Base-by-base conservation (phyloP, 2,329 filamentous ascomycete species). In the Arthrobotrys megalospora region DNA sequence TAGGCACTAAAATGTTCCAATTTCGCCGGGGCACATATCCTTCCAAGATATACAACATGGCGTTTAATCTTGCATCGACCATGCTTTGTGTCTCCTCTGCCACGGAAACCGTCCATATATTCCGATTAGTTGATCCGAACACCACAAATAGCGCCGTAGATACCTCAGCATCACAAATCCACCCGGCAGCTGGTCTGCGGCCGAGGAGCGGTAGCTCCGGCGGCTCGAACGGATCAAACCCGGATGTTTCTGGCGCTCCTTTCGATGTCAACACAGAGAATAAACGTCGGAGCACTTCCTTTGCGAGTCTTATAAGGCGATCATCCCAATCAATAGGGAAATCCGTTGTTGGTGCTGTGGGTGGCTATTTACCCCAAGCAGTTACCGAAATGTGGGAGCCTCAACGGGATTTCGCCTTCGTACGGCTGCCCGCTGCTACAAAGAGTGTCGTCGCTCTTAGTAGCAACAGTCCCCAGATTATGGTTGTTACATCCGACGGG, bases 331-430 rank as follows among this genome's bases (percentile, higher is more conserved):
- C 95, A 72, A 95, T 98, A 84, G 92, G 94, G 45, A 94, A 92
- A 79, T 92, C 92, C 24, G 91, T 99, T 76, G 95, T 93, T 16
- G 93, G 93, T 4, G 93, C 93, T 6, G 91, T 97, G 36, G 94
- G 94, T 3, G 94, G 93, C 0, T 99, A 99, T 83, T 87, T 99
- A 1, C 96, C 96, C 0, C 92, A 92, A 82, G 95, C 94, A 0
- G 94, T 99, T 3, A 95, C 95, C 0, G 95, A 98, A 85, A 97
- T 98, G 88, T 98, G 94, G 94, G 96, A 99, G 82, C 96, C 96
- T 0, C 87, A 92, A 76, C 90, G 96, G 68, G 96, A 99, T 84
- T 99, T 99, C 85, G 96, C 96, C 0, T 98, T 93, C 88, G 94
- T 98, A 83, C 97, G 96, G 84, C 89, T 99, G 58, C 71, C 84